phyloP scores from a whole-genome alignment of 257 asterid genomes.

The Misopates orontium region DNA sequence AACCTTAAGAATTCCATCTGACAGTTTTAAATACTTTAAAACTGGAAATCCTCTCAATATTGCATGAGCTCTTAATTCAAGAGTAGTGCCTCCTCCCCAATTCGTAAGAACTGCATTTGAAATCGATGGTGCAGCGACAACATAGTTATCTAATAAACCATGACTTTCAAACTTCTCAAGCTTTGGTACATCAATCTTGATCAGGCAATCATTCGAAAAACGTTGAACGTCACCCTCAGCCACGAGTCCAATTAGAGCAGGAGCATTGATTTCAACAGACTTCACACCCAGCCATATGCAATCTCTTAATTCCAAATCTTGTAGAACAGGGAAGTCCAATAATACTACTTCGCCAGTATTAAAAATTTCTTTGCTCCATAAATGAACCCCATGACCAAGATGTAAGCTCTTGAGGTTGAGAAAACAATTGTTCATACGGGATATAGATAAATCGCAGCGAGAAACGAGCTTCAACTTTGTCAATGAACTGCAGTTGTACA shows the following conservation, averaged over 20 bases:
- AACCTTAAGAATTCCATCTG: background rate
- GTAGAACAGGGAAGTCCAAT: background rate
- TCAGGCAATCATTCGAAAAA: background rate
- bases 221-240: background rate
- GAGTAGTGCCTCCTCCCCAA: background rate
- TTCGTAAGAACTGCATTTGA: background rate
- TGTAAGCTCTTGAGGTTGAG: background rate
- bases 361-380: background rate
- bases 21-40: background rate
- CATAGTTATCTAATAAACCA: background rate
- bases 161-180: background rate
- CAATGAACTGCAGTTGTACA: background rate
- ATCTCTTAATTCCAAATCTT: background rate
- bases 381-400: background rate
- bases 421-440: background rate
- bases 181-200: background rate
- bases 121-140: background rate
- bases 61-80: background rate
- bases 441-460: background rate
- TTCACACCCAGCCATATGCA: background rate
- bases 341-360: background rate
- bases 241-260: background rate
- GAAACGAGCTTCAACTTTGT: background rate
- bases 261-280: constrained; percentile 3
- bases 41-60: background rate